phyloP scores from a whole-genome alignment of 202 grass and related monocot genomes.

The Schoenoplectus tabernaemontani region DNA sequence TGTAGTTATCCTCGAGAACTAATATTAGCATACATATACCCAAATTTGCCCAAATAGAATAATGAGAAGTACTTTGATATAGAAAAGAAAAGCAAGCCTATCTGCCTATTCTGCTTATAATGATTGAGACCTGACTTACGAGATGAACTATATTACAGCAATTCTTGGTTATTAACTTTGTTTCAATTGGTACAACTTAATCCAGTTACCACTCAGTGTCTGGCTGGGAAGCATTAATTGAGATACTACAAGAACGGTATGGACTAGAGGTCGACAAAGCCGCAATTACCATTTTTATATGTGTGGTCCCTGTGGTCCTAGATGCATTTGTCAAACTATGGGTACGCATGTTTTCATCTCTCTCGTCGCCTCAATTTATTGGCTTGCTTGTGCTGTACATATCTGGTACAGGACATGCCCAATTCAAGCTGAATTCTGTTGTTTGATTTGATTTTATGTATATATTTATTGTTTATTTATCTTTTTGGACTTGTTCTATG shows the following conservation, averaged over 20 bases:
- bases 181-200: slow-evolving; percentile 15
- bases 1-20: background rate
- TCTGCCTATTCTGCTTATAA: background rate
- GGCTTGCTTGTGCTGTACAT: background rate
- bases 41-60: background rate
- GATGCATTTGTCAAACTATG: slow-evolving; percentile 88
- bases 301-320: slow-evolving; percentile 66
- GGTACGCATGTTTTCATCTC: slow-evolving; percentile 38
- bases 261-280: slow-evolving; percentile 78
- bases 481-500: background rate
- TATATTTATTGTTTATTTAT: background rate
- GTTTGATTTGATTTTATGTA: slow-evolving; percentile 5
- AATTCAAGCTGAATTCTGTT: background rate
- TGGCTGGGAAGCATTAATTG: slow-evolving; percentile 70
- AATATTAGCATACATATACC: background rate
- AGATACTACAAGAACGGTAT: slow-evolving; percentile 80
- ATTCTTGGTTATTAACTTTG: background rate
- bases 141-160: background rate
- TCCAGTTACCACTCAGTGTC: slow-evolving; percentile 81
- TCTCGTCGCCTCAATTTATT: background rate
- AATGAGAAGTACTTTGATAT: background rate
- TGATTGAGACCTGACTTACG: background rate
- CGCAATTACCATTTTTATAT: slow-evolving; percentile 73
- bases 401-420: background rate
- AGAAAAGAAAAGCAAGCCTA: background rate